Evolutionary conservation across 179 eudicot genomes (phyloP), one percentile per base, ranked within the genome.

Genomic region (Dionaea muscipula): DNA sequence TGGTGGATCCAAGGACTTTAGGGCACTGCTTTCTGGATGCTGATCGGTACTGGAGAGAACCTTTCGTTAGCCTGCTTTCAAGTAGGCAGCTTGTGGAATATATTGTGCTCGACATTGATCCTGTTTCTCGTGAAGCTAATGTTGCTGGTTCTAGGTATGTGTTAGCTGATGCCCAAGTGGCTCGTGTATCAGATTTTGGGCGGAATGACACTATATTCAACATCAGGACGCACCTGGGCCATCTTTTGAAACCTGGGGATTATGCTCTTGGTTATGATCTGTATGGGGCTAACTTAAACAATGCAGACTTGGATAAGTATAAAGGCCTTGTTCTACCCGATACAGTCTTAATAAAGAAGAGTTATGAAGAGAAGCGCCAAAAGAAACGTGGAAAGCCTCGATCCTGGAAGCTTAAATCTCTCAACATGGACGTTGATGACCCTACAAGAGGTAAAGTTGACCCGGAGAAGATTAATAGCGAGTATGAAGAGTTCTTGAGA

Each of bases 211-310:
- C 47, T 2, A 70, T 80, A 22, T 75, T 75, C 54, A 36, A 52
- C 33, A 63, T 80, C 26, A 77, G 71, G 51, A 80, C 86, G 17
- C 86, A 83, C 70, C 40, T 82, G 35, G 85, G 90, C 47, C 81
- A 77, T 73, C 70, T 77, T 59, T 50, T 82, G 19, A 67, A 23
- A 12, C 69, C 81, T 2, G 90, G 90, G 17, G 86, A 80, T 65
- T 47, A 71, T 55, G 85, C 86, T 36, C 81, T 80, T 62, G 85
- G 89, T 18, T 82, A 77, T 53, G 89, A 82, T 57, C 62, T 82
- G 8, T 61, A 72, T 55, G 74, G 75, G 27, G 77, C 86, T 41
- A 81, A 81, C 51, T 69, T 46, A 9, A 83, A 81, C 50, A 74
- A 68, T 51, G 52, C 69, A 18, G 86, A 81, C 43, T 63, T 78